Percentiles rank a stretch among this genome's conserved stretches.
These are phyloP conservation scores for Phialocephala sp. DNA, from an alignment of 2,329 filamentous ascomycete genomes.

Conservation along the genomic window DNA sequence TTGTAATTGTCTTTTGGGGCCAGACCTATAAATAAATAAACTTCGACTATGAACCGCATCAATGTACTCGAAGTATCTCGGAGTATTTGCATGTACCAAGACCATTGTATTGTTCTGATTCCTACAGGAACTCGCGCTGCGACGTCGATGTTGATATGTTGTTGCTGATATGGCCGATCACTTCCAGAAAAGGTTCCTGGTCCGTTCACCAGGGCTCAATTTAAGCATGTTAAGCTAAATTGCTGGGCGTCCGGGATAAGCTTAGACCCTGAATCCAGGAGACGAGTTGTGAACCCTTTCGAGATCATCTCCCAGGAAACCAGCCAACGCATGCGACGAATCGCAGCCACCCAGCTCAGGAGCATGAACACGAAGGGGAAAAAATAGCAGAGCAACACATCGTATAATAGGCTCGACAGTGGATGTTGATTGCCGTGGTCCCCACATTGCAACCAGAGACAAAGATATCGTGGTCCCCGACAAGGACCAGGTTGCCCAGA, in stretches of 20 bases:
- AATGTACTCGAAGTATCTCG: background rate
- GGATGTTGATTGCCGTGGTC: background rate
- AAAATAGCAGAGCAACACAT: background rate
- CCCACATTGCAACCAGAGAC: conserved; percentile 12
- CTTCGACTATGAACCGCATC: background rate
- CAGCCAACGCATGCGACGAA: background rate
- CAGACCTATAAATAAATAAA: conserved; percentile 1
- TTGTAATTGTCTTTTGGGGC: conserved; percentile 11
- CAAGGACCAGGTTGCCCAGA: conserved; percentile 12
- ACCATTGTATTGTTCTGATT: background rate
- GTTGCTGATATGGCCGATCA: background rate
- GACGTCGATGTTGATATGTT: background rate
- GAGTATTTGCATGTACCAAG: background rate
- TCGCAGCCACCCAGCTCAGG: background rate
- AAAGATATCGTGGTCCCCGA: conserved; percentile 3
- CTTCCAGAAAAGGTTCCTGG: conserved; percentile 1
- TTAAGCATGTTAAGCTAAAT: conserved; percentile 24
- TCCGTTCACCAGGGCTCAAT: conserved; percentile 17
- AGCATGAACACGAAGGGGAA: conserved; percentile 11
- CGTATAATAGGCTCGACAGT: background rate
- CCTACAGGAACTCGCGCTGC: background rate
- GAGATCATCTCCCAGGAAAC: background rate
- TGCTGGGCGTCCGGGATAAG: conserved; percentile 4
- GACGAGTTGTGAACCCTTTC: conserved; percentile 3
- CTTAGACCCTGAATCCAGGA: conserved; percentile 7